Evolutionary conservation across 345 rosid genomes (phyloP).

Genomic region (Mangifera indica): DNA sequence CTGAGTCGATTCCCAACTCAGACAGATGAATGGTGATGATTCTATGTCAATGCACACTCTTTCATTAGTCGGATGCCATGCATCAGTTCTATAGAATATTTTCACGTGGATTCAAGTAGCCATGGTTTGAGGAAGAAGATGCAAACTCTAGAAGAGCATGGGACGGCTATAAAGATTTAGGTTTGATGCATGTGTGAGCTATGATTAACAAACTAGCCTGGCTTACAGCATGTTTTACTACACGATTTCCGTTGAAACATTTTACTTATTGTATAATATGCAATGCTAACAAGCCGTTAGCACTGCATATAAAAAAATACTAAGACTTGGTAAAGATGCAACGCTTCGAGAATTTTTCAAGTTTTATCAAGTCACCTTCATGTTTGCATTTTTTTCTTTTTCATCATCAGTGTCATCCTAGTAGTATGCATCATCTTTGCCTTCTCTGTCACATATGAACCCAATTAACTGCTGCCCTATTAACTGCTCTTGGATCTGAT

Average conservation of each 20-base stretch:
- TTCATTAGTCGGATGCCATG: too few species aligned
- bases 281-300: constrained; percentile 3
- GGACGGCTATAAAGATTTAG: too few species aligned
- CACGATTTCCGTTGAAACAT: neutral
- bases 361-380: constrained; percentile 19
- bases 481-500: constrained; percentile 55
- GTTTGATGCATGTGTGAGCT: too few species aligned
- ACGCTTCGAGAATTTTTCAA: neutral
- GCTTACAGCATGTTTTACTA: neutral
- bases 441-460: constrained; percentile 28
- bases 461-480: constrained; percentile 43
- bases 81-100: too few species aligned
- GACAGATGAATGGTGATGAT: too few species aligned
- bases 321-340: neutral
- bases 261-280: neutral
- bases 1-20: too few species aligned
- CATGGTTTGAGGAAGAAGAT: too few species aligned
- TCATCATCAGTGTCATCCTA: constrained; percentile 33
- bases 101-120: too few species aligned
- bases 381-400: constrained; percentile 14
- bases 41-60: too few species aligned
- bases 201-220: neutral
- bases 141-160: too few species aligned
- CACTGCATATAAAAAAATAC: neutral
- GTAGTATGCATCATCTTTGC: constrained; percentile 29